phyloP scores from a whole-genome alignment of 306 rosid genomes.

The Elaeagnus macrophylla region DNA sequence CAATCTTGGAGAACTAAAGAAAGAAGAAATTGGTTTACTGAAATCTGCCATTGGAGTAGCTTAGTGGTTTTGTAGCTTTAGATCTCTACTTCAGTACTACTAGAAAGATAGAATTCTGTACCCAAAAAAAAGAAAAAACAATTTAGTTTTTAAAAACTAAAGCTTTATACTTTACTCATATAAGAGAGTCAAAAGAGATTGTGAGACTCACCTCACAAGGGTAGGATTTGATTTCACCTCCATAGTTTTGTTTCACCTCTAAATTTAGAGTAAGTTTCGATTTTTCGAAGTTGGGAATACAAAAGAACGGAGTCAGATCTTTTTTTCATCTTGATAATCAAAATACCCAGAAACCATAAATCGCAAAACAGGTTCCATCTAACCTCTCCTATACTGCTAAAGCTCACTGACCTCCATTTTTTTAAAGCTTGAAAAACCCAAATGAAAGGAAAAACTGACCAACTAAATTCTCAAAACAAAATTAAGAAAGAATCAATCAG shows the following conservation, averaged over 20 bases:
- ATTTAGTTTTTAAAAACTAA: neutral
- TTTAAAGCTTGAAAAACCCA: neutral
- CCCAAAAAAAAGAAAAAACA: neutral
- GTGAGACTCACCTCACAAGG: slow-evolving; percentile 20
- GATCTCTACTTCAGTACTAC: slow-evolving; percentile 24
- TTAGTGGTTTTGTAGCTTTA: slow-evolving; percentile 13
- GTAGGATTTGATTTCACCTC: neutral
- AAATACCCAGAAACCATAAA: slow-evolving; percentile 24
- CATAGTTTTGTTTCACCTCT: neutral
- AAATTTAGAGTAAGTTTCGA: slow-evolving; percentile 11
- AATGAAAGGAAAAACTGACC: neutral
- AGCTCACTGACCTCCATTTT: slow-evolving; percentile 31
- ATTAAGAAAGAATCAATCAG: slow-evolving; percentile 32
- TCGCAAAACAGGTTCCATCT: slow-evolving; percentile 23
- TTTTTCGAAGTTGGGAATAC: neutral
- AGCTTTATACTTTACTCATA: neutral
- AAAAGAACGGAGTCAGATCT: slow-evolving; percentile 3
- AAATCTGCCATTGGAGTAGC: slow-evolving; percentile 47
- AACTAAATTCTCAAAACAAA: slow-evolving; percentile 2
- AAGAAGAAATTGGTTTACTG: slow-evolving; percentile 34
- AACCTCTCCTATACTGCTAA: slow-evolving; percentile 8
- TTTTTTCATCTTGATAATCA: slow-evolving; percentile 8
- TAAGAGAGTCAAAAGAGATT: neutral
- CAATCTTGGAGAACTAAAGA: slow-evolving; percentile 51
- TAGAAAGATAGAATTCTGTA: neutral